Percentiles rank a stretch among this genome's conserved stretches.
Evolutionary conservation across 1,284 basidiomycete genomes (phyloP).

Genomic region (Chalciporus sp.): DNA sequence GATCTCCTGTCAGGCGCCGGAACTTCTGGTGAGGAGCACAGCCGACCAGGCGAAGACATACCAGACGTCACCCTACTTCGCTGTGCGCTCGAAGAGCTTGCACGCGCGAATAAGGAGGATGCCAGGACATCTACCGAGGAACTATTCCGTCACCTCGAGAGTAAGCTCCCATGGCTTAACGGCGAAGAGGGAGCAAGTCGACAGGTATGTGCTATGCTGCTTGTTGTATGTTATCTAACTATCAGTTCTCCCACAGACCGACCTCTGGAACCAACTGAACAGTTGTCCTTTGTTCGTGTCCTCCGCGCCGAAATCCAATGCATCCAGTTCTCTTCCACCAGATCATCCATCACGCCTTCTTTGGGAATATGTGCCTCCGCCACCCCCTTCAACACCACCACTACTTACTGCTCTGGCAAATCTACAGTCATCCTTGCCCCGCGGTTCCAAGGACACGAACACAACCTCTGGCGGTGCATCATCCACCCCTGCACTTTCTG

Average conservation of each 20-base stretch:
- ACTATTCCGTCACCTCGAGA: constrained; percentile 58
- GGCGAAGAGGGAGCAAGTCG: constrained; percentile 45
- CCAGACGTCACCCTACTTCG: constrained; percentile 59
- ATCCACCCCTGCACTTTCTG: constrained; percentile 27
- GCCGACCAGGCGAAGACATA: constrained; percentile 40
- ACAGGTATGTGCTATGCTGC: constrained; percentile 45
- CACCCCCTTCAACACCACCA: constrained; percentile 43
- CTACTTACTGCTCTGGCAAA: constrained; percentile 47
- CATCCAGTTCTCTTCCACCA: constrained; percentile 7
- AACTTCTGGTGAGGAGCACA: constrained; percentile 24
- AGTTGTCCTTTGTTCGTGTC: constrained; percentile 51
- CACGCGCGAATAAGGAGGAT: constrained; percentile 37
- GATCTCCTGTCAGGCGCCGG: constrained; percentile 42
- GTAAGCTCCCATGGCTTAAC: constrained; percentile 56
- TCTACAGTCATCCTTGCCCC: constrained; percentile 50
- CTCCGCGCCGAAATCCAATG: constrained; percentile 17
- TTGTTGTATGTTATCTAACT: constrained; percentile 2
- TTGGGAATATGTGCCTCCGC: constrained; percentile 57
- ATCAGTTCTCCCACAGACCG: constrained; percentile 41
- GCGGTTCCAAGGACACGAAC: constrained; percentile 30
- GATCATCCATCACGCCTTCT: constrained; percentile 36
- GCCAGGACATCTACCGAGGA: constrained; percentile 54
- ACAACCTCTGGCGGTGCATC: constrained; percentile 31
- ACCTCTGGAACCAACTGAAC: constrained; percentile 62
- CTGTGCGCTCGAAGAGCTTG: constrained; percentile 57